phyloP scores from a whole-genome alignment of 768 basidiomycete species.

The Hygrophoropsis aurantiaca region DNA sequence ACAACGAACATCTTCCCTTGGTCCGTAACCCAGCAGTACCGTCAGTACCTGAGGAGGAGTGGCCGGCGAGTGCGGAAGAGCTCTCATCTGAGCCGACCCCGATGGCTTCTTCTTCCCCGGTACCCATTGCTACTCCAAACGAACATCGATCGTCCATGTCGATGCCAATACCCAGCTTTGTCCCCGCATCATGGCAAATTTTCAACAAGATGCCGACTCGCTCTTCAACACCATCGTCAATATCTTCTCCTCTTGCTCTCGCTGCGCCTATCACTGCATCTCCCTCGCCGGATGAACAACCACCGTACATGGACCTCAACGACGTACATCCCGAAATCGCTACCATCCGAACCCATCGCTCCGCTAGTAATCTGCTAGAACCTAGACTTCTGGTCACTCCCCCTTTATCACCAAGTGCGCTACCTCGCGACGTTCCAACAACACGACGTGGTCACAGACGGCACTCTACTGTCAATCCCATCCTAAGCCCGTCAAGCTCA shows the following conservation, averaged over 20 bases:
- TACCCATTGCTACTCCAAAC: slow-evolving; percentile 10
- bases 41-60: slow-evolving; percentile 11
- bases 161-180: slow-evolving; percentile 42
- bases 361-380: slow-evolving; percentile 61
- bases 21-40: too few species aligned
- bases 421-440: slow-evolving; percentile 52
- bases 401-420: slow-evolving; percentile 59
- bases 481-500: slow-evolving; percentile 53
- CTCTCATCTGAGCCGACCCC: slow-evolving; percentile 67
- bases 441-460: slow-evolving; percentile 63
- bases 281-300: slow-evolving; percentile 54
- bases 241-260: slow-evolving; percentile 83
- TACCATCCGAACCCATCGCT: slow-evolving; percentile 63
- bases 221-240: slow-evolving; percentile 85
- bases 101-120: slow-evolving; percentile 53
- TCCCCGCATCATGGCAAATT: slow-evolving; percentile 42
- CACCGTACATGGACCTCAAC: slow-evolving; percentile 68
- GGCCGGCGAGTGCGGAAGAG: slow-evolving; percentile 21
- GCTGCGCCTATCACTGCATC: slow-evolving; percentile 83
- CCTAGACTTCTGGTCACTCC: slow-evolving; percentile 72
- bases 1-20: slow-evolving; percentile 17
- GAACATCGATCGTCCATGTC: slow-evolving; percentile 27
- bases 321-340: slow-evolving; percentile 39
- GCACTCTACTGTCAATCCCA: slow-evolving; percentile 67
- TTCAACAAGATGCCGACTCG: slow-evolving; percentile 60